phyloP scores from a whole-genome alignment of 768 basidiomycete genomes.

The Termitomyces heimii region DNA sequence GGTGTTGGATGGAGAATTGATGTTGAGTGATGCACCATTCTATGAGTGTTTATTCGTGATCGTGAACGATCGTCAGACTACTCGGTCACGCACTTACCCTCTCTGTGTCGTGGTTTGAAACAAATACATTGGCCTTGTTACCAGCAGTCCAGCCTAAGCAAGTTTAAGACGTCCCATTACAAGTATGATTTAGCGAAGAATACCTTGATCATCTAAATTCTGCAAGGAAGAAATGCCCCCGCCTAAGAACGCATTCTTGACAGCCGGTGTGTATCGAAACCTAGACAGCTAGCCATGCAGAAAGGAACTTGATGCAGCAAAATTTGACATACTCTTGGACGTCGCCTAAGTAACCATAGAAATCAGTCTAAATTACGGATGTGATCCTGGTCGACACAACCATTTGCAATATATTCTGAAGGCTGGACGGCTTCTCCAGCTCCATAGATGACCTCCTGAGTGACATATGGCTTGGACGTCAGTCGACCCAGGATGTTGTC shows the following conservation, averaged over 20 bases:
- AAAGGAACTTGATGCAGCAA: neutral
- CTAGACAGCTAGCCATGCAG: constrained; percentile 14
- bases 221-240: constrained; percentile 46
- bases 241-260: constrained; percentile 46
- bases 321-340: constrained; percentile 50
- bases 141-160: constrained; percentile 52
- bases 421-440: constrained; percentile 49
- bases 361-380: neutral
- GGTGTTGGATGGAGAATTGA: constrained; percentile 58
- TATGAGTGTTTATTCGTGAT: constrained; percentile 8
- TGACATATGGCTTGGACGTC: constrained; percentile 42
- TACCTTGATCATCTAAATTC: constrained; percentile 46
- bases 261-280: constrained; percentile 53
- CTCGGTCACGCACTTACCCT: constrained; percentile 26
- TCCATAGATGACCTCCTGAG: constrained; percentile 57
- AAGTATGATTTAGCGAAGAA: neutral
- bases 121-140: constrained; percentile 53
- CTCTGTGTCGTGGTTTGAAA: constrained; percentile 69
- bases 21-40: constrained; percentile 50
- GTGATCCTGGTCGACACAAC: constrained; percentile 16
- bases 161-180: neutral
- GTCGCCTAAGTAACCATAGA: constrained; percentile 32
- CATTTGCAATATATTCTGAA: constrained; percentile 48
- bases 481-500: constrained; percentile 46
- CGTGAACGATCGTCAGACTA: neutral